Evolutionary conservation across 306 rosid species (phyloP).

Genomic region (Comarum palustre): DNA sequence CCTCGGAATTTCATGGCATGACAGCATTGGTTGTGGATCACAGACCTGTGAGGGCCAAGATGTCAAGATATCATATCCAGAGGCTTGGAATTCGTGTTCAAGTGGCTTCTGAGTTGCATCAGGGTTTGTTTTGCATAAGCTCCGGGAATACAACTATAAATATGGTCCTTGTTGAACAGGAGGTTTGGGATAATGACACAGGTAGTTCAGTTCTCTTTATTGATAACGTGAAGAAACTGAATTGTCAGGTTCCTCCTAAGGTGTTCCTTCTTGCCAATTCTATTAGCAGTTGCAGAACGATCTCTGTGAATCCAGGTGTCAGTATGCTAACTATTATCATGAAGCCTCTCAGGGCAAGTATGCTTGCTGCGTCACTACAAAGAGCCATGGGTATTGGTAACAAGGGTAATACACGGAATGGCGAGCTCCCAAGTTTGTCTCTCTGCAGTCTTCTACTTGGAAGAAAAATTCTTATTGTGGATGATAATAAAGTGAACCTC

Average conservation of each 20-base stretch:
- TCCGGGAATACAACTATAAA: conserved; percentile 38
- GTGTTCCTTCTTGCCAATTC: conserved; percentile 71
- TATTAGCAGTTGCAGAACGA: conserved; percentile 38
- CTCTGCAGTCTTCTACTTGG: conserved; percentile 69
- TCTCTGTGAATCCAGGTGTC: conserved; percentile 29
- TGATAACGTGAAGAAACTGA: conserved; percentile 36
- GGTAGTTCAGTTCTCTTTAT: conserved; percentile 43
- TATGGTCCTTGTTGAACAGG: conserved; percentile 73
- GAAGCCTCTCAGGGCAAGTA: conserved; percentile 87
- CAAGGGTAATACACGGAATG: conserved; percentile 58
- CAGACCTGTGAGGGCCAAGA: conserved; percentile 68
- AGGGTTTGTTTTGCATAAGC: conserved; percentile 45
- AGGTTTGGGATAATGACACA: conserved; percentile 73
- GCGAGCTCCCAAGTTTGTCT: conserved; percentile 69
- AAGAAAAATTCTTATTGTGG: conserved; percentile 78
- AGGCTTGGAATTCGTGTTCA: conserved; percentile 81
- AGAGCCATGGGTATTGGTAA: conserved; percentile 67
- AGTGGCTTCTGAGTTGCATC: conserved; percentile 59
- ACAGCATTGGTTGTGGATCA: conserved; percentile 67
- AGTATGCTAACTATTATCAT: conserved; percentile 49
- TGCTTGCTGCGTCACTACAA: conserved; percentile 88
- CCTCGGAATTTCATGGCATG: conserved; percentile 74
- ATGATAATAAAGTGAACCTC: conserved; percentile 85
- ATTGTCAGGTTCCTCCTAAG: conserved; percentile 48
- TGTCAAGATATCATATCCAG: conserved; percentile 82